Evolutionary conservation across 768 basidiomycete genomes (phyloP).

Genomic region (Mycena albidolilacea): DNA sequence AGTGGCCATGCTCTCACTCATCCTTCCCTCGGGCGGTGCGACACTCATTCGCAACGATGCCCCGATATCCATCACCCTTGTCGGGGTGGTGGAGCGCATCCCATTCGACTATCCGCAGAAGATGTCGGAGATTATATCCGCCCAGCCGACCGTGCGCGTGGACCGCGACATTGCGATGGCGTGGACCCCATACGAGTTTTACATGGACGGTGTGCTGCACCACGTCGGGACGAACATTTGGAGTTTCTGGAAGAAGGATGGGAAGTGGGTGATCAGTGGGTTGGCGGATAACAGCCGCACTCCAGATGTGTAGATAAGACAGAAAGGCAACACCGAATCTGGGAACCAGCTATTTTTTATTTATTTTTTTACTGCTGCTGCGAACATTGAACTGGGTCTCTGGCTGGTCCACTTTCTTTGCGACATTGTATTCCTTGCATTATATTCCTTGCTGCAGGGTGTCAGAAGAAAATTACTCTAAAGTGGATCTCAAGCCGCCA

Average conservation of each 20-base stretch:
- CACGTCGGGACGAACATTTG: conserved; percentile 39
- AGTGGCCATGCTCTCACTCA: conserved; percentile 24
- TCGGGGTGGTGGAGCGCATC: conserved; percentile 37
- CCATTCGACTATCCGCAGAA: conserved; percentile 37
- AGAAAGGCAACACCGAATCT: too few species aligned
- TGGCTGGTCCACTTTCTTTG: too few species aligned
- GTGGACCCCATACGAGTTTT: conserved; percentile 41
- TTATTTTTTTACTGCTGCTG: too few species aligned
- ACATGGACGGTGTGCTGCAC: conserved; percentile 27
- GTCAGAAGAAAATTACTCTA: too few species aligned
- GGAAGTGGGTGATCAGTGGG: conserved; percentile 35
- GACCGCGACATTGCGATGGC: conserved; percentile 39
- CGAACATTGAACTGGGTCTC: too few species aligned
- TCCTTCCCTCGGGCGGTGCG: conserved; percentile 36
- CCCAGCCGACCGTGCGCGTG: conserved; percentile 24
- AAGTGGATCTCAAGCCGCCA: too few species aligned
- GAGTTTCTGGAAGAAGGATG: conserved; percentile 36
- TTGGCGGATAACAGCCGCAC: conserved; percentile 34
- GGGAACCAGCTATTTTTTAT: too few species aligned
- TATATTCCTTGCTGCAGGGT: too few species aligned
- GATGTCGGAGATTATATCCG: conserved; percentile 33
- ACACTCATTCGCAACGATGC: conserved; percentile 37
- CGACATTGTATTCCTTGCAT: too few species aligned
- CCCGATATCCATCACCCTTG: conserved; percentile 32
- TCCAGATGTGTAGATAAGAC: not conserved